Base-by-base conservation (phyloP, 2,329 filamentous ascomycete genomes). In the Colletotrichum sidae region DNA sequence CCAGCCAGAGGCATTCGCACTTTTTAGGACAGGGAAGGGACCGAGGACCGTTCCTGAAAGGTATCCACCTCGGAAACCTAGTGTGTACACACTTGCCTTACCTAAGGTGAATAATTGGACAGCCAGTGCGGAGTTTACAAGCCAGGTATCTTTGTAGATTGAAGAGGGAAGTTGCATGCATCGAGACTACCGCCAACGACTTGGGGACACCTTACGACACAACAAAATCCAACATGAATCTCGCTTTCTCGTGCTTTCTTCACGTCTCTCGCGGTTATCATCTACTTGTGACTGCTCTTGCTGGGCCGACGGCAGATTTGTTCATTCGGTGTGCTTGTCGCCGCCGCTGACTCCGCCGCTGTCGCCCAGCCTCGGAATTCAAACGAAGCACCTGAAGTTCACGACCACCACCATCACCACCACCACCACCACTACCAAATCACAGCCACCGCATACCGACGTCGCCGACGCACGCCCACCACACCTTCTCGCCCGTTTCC, bases 81-180 rank as follows among this genome's bases (percentile, higher is more conserved):
- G 39, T 53, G 54, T 34, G 15, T 41, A 33, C n/a, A n/a, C n/a
- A n/a, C 38, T 35, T 63, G 54, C 47, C 55, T 47, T 55, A 52
- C 8, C 17, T 52, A 41, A 34, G 33, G 8, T 12, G 34, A 25
- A 25, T 25, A 5, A 25, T 5, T 25, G 25, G 25, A 25, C 25
- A 25, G 25, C 25, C 25, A 25, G 25, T 25, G 4, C 25, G 25
- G 25, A 25, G 25, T 25, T 25, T 4, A 25, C 25, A 5, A 25
- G 25, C 4, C 25, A 25, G 25, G 25, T 25, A 5, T 25, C 25
- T 25, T 25, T 25, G 25, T 25, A 25, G 4, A 25, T 25, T 25
- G 25, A 25, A 25, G 25, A 25, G 25, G 25, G 25, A 25, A 25
- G 25, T 25, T 25, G 25, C 25, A 25, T 25, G 25, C 25, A 25